Conservation (phyloP, 2,329 filamentous ascomycete genomes). For the Epicoccum nigrum region DNA sequence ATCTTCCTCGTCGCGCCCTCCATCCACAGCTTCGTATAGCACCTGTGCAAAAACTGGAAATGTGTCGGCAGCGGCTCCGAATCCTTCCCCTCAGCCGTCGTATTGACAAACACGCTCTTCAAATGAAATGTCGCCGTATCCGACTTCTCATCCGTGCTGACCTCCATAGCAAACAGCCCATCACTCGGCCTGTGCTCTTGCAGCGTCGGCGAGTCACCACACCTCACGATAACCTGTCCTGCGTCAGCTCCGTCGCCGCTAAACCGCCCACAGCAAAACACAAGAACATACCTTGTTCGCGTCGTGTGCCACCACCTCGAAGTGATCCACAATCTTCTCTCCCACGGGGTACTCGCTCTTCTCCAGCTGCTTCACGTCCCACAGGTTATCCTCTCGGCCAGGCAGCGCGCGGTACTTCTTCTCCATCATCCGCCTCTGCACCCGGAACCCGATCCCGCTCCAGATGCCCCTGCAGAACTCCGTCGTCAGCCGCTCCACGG, state of each 20-base stretch:
- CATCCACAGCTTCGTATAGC: constrained; percentile 51
- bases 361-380: constrained; percentile 44
- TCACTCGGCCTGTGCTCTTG: constrained; percentile 39
- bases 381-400: constrained; percentile 41
- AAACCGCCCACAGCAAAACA: neutral
- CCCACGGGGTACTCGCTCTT: constrained; percentile 43
- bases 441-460: constrained; percentile 45
- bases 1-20: constrained; percentile 49
- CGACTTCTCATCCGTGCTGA: constrained; percentile 44
- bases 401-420: constrained; percentile 42
- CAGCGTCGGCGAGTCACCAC: constrained; percentile 46
- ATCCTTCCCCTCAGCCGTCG: constrained; percentile 43
- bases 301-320: constrained; percentile 48
- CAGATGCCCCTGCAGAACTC: constrained; percentile 49
- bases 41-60: constrained; percentile 42
- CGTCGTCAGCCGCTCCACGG: constrained; percentile 43
- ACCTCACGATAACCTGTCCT: constrained; percentile 46
- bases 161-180: constrained; percentile 49
- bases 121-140: constrained; percentile 48
- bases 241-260: constrained; percentile 8
- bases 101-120: constrained; percentile 50
- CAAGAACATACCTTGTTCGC: constrained; percentile 41
- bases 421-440: constrained; percentile 45
- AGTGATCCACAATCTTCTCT: constrained; percentile 49
- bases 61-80: constrained; percentile 34